Evolutionary conservation across 495 filamentous ascomycete genomes (phyloP), one percentile per base, ranked within the genome.

Genomic region (Aspergillus incahuasiensis): DNA sequence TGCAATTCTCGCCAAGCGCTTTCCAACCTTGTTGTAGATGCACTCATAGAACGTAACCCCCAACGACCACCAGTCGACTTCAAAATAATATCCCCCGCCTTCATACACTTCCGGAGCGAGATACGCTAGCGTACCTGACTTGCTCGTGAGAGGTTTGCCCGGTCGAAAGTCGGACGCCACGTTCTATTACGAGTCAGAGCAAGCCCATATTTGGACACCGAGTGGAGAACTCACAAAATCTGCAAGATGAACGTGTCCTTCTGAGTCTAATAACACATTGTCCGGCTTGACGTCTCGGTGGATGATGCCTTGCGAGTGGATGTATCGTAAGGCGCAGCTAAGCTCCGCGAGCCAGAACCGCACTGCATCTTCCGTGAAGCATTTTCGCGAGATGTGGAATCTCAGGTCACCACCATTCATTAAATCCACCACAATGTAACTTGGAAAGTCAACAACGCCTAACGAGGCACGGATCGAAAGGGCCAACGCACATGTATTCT

Each of bases 51-150:
- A 96, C 2, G 92, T 83, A 43, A 98, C 94, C 30, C 94, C 94
- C 21, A 98, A 68, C 13, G 92, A 96, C 94, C 94, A 98, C 94
- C 94, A 98, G 71, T 98, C 94, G 12, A 95, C 91, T 63, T 94
- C 89, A 20, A 80, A 82, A 51, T 83, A 80, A 63, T 98, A 98
- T 8, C 92, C 94, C 38, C 79, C 81, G 21, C 92, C 94, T 58
- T 83, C 82, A 58, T 97, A 98, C 21, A 97, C 95, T 66, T 98
- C 94, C 1, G 94, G 94, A 2, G 94, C 95, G 2, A 98, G 82
- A 68, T 98, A 98, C 42, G 95, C 95, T 40, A 97, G 74, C 1
- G 94, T 97, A 18, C 94, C 94, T 0, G 94, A 98, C 71, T 95
- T 97, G 79, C 94, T 98, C 15, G 90, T 92, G 41, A 98, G 73